Conservation (phyloP, 441 rosid genomes). For the Gossypium schwendimanii region DNA sequence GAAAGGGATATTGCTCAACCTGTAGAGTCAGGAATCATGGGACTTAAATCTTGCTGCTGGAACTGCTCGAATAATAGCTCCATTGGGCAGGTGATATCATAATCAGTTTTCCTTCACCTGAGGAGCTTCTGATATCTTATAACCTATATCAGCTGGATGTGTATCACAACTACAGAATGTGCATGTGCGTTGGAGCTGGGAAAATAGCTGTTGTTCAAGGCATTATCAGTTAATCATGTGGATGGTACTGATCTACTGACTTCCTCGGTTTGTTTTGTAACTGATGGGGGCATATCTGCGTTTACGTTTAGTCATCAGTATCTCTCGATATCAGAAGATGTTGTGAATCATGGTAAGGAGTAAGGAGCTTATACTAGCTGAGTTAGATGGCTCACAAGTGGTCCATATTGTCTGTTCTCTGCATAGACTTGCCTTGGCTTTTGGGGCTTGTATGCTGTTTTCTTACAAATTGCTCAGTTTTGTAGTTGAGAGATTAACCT, state of each 20-base stretch:
- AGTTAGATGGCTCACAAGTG: neutral
- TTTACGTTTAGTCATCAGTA: neutral
- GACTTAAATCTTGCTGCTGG: conserved; percentile 39
- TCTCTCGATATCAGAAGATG: neutral
- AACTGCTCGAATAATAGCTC: conserved; percentile 32
- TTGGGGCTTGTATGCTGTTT: too few relatives aligned
- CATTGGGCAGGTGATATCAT: conserved; percentile 21
- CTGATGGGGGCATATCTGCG: neutral
- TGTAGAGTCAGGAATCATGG: conserved; percentile 35
- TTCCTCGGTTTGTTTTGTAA: neutral
- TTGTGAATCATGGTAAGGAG: neutral
- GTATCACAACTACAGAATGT: neutral
- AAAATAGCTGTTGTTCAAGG: neutral
- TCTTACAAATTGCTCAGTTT: too few relatives aligned
- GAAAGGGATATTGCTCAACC: conserved; percentile 51
- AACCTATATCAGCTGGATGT: neutral
- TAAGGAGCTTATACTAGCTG: neutral
- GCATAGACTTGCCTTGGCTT: too few relatives aligned
- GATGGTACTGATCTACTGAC: neutral
- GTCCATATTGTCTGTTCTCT: too few relatives aligned
- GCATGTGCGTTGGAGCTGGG: neutral
- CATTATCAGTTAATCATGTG: neutral
- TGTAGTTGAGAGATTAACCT: too few relatives aligned
- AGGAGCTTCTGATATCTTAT: neutral
- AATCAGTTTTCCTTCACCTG: neutral